These are phyloP conservation scores for Mycena sanguinolenta DNA, from an alignment of 768 basidiomycete species.

Conservation along the genomic window DNA sequence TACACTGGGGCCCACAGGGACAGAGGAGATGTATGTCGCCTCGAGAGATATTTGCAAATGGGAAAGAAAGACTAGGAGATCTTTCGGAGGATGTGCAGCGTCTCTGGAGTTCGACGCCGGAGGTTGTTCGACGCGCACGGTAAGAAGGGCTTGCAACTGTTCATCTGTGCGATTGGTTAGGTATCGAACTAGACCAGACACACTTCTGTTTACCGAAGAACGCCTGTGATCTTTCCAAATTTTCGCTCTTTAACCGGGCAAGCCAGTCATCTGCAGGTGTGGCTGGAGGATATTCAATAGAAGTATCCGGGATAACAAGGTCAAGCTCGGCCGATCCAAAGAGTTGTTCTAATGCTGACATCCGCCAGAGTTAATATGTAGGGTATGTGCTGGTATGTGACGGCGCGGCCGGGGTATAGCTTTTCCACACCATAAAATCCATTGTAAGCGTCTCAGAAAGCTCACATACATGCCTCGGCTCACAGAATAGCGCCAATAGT, in stretches of 20 bases:
- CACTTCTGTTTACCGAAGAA: constrained; percentile 77
- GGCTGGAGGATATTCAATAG: constrained; percentile 69
- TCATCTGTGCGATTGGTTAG: constrained; percentile 60
- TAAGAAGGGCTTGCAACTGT: constrained; percentile 64
- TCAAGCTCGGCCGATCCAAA: constrained; percentile 72
- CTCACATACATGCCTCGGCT: too few relatives aligned
- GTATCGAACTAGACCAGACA: constrained; percentile 14
- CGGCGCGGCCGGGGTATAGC: background rate
- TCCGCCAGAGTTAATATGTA: constrained; percentile 20
- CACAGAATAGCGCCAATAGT: too few relatives aligned
- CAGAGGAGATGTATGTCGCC: constrained; percentile 80
- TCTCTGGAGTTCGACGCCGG: constrained; percentile 50
- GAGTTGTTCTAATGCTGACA: constrained; percentile 68
- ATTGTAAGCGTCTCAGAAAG: too few relatives aligned
- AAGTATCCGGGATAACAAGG: constrained; percentile 75
- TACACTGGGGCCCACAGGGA: constrained; percentile 45
- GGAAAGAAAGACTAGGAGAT: constrained; percentile 71
- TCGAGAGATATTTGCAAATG: constrained; percentile 86
- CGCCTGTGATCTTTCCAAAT: constrained; percentile 70
- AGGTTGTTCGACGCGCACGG: constrained; percentile 74
- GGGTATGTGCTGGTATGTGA: too few relatives aligned
- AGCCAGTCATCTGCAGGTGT: constrained; percentile 69
- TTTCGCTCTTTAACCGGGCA: constrained; percentile 53
- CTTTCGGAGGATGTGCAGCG: constrained; percentile 56
- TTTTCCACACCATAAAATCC: too few relatives aligned